These are phyloP conservation scores for Fusarium buxicola DNA, from an alignment of 2,329 filamentous ascomycete species.

Conservation along the genomic window DNA sequence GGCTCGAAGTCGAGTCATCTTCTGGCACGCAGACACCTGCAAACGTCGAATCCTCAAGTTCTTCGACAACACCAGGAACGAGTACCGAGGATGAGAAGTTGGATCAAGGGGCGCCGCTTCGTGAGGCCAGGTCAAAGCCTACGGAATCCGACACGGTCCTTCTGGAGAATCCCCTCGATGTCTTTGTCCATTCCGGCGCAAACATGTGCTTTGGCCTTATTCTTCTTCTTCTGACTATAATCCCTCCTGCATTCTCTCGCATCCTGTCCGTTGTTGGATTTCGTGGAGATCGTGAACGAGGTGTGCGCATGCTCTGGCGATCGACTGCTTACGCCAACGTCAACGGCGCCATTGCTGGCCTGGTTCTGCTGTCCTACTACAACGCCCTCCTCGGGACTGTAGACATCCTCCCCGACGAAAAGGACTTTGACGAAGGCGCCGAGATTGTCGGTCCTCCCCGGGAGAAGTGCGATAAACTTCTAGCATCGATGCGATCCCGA, in stretches of 20 bases:
- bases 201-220: constrained; percentile 92
- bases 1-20: constrained; percentile 44
- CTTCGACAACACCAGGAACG: constrained; percentile 33
- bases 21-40: constrained; percentile 58
- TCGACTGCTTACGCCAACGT: constrained; percentile 87
- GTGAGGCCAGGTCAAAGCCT: constrained; percentile 45
- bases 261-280: constrained; percentile 92
- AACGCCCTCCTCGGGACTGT: constrained; percentile 87
- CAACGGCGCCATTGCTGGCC: constrained; percentile 89
- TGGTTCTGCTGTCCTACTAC: constrained; percentile 87
- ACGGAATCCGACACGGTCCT: constrained; percentile 69
- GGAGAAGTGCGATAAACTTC: constrained; percentile 72
- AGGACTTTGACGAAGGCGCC: constrained; percentile 65
- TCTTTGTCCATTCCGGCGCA: constrained; percentile 88
- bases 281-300: constrained; percentile 84
- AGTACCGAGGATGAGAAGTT: constrained; percentile 34
- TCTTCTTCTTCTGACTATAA: constrained; percentile 88
- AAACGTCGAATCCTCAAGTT: constrained; percentile 32
- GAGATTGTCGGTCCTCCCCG: constrained; percentile 78
- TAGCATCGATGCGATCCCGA: constrained; percentile 77
- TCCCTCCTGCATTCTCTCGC: constrained; percentile 90
- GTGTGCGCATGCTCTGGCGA: constrained; percentile 89
- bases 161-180: constrained; percentile 81
- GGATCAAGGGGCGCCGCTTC: constrained; percentile 39
- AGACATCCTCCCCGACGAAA: constrained; percentile 79